Conservation (phyloP, 495 filamentous ascomycete species). For the Penicillium longicatenatum region DNA sequence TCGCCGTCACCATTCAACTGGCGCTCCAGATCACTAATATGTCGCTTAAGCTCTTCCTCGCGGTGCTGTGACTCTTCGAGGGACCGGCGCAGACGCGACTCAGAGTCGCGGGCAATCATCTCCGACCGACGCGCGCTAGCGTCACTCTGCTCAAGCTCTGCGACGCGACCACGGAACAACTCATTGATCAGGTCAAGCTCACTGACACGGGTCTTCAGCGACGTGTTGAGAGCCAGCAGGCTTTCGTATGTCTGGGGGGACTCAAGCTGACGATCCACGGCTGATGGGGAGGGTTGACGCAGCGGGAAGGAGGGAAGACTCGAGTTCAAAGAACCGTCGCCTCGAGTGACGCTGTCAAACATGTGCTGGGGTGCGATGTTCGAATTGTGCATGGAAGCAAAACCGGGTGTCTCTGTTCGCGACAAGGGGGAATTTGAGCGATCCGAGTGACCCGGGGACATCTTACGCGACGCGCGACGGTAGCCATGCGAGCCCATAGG, state of each 20-base stretch:
- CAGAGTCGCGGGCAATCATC: conserved; percentile 57
- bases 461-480: conserved; percentile 71
- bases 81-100: conserved; percentile 63
- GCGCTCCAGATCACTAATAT: conserved; percentile 77
- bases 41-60: conserved; percentile 80
- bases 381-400: conserved; percentile 63
- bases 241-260: conserved; percentile 79
- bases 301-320: conserved; percentile 53
- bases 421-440: conserved; percentile 85
- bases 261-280: conserved; percentile 75
- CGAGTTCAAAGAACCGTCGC: conserved; percentile 62
- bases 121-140: conserved; percentile 62
- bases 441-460: conserved; percentile 71
- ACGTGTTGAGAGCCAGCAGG: conserved; percentile 73
- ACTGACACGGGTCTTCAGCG: conserved; percentile 84
- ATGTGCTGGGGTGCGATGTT: conserved; percentile 76
- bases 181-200: conserved; percentile 97
- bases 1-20: conserved; percentile 46
- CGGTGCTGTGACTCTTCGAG: conserved; percentile 74
- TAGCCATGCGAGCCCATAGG: conserved; percentile 53
- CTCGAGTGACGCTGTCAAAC: conserved; percentile 73
- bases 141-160: conserved; percentile 82
- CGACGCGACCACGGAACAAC: conserved; percentile 84
- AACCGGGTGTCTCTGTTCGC: conserved; percentile 78
- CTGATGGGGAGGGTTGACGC: conserved; percentile 69